Percentiles rank a stretch among this genome's conserved stretches.
Evolutionary conservation across 2,329 filamentous ascomycete genomes (phyloP).

Genomic region (Xylariales sp.): DNA sequence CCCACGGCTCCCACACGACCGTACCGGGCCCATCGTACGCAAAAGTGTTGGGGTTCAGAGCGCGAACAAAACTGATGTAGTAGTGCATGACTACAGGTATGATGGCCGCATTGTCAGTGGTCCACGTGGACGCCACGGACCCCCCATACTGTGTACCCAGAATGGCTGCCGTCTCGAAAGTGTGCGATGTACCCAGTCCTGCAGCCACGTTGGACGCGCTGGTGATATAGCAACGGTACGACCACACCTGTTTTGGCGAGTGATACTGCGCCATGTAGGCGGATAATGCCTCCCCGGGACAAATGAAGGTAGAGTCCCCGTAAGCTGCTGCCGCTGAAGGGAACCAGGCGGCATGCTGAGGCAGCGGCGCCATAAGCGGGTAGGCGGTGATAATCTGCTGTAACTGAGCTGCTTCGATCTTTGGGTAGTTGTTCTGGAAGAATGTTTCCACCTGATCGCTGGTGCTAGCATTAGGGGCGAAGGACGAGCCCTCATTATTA

Average conservation of each 20-base stretch:
- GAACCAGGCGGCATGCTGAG: constrained; percentile 38
- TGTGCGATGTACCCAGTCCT: constrained; percentile 61
- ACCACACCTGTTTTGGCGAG: constrained; percentile 44
- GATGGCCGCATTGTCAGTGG: constrained; percentile 3
- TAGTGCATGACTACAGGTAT: constrained; percentile 11
- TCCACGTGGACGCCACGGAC: not conserved
- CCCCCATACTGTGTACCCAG: constrained; percentile 39
- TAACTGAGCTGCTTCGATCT: constrained; percentile 47
- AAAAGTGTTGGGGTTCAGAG: constrained; percentile 10
- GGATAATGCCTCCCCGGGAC: constrained; percentile 51
- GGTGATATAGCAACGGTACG: constrained; percentile 63
- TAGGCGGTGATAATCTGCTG: constrained; percentile 40
- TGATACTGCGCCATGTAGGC: constrained; percentile 34
- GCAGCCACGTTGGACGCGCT: constrained; percentile 43
- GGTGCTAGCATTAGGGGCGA: constrained; percentile 35
- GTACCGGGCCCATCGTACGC: constrained; percentile 3
- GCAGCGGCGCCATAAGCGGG: constrained; percentile 27
- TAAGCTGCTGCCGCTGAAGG: constrained; percentile 17
- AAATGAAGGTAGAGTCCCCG: constrained; percentile 45
- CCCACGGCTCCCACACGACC: constrained; percentile 11
- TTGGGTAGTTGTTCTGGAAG: constrained; percentile 23
- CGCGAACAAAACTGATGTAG: constrained; percentile 11
- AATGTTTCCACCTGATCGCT: constrained; percentile 43
- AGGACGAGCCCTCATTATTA: constrained; percentile 59
- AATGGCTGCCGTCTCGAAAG: constrained; percentile 59